Percentiles rank a stretch among this genome's conserved stretches.
Conservation (phyloP, 2,329 filamentous ascomycete species). For the Cordyceps pruinosa region DNA sequence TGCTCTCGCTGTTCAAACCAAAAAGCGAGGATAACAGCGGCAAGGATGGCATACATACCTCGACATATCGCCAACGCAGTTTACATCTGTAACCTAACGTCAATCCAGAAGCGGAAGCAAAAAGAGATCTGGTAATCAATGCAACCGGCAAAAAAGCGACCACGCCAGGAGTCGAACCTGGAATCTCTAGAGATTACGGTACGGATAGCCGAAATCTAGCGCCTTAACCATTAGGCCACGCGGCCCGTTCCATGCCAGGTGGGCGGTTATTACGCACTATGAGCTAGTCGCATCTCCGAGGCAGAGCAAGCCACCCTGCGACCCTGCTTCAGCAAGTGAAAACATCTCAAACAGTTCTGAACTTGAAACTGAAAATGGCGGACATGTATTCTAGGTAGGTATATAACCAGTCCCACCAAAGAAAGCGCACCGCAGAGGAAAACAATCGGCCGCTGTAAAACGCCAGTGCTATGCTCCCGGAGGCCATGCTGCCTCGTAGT, state of each 20-base stretch:
- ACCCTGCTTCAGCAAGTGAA: not conserved
- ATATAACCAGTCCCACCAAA: not conserved
- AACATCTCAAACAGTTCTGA: not conserved
- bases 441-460: not conserved
- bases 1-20: too few species aligned
- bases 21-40: too few species aligned
- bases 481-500: not conserved
- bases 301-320: not conserved
- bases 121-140: not conserved
- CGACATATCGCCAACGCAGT: too few species aligned
- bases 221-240: slow-evolving; percentile 39
- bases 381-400: not conserved
- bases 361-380: not conserved
- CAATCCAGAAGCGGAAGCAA: not conserved
- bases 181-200: slow-evolving; percentile 32
- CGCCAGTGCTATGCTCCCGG: slow-evolving; percentile 4
- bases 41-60: too few species aligned
- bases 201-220: slow-evolving; percentile 33
- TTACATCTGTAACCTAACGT: not conserved
- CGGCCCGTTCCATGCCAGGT: slow-evolving; percentile 21
- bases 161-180: slow-evolving; percentile 39
- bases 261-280: not conserved
- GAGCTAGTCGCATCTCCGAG: not conserved
- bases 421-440: not conserved
- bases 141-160: slow-evolving; percentile 19